Conservation (phyloP, 441 rosid genomes). For the Manihot esculenta region DNA sequence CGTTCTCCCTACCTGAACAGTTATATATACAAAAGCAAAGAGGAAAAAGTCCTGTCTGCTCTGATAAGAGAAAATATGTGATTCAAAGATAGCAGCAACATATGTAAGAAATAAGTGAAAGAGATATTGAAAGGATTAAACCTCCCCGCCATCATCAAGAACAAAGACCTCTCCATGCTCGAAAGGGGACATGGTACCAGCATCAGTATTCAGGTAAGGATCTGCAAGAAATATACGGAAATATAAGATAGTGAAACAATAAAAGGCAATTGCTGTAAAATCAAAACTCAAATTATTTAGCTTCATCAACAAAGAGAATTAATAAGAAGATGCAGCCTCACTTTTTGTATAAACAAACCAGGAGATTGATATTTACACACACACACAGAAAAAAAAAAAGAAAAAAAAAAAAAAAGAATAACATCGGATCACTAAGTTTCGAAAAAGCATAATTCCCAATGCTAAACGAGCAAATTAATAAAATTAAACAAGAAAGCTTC, state of each 20-base stretch:
- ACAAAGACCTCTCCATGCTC: slow-evolving; percentile 99
- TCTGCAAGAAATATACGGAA: slow-evolving; percentile 37
- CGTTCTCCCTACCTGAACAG: not conserved
- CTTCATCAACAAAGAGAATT: not conserved
- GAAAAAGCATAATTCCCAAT: not conserved
- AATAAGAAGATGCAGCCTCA: not conserved
- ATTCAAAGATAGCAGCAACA: not conserved
- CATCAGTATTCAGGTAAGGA: slow-evolving; percentile 95
- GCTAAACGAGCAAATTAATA: not conserved
- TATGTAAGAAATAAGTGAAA: not conserved
- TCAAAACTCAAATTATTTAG: not conserved
- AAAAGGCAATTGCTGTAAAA: not conserved
- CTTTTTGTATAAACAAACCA: too few species aligned
- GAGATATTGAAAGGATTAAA: slow-evolving; percentile 20
- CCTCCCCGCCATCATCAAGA: slow-evolving; percentile 99
- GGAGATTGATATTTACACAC: too few species aligned
- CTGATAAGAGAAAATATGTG: not conserved
- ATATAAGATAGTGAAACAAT: not conserved
- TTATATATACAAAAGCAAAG: not conserved
- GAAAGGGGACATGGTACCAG: slow-evolving; percentile 98
- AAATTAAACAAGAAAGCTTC: not conserved
- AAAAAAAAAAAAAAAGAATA: not conserved
- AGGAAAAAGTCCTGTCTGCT: too few species aligned
- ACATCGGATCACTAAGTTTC: not conserved
- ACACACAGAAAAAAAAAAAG: too few species aligned